Base-by-base conservation (phyloP, 1,284 basidiomycete genomes). In the Termitomyces sp. region DNA sequence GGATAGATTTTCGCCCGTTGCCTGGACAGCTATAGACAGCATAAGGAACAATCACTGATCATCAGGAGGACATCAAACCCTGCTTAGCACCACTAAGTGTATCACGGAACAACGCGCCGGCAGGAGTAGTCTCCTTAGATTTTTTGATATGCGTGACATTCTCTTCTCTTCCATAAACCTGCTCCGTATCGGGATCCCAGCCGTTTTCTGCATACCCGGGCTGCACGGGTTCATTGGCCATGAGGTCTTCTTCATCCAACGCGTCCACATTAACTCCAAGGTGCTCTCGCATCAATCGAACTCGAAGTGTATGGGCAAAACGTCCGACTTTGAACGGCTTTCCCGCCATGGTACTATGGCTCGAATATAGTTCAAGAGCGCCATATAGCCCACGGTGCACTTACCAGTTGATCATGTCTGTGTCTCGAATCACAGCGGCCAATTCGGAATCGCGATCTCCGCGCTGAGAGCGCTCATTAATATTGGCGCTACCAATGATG, bases 401-500 rank as follows among this genome's bases (percentile, higher is more conserved):
- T 55, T 62, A 89, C 90, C 90, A 81, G 58, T 94, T 84, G 55
- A 99, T 89, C 91, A 98, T 90, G 67, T 99, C 97, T 5, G 95
- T 98, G 67, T 99, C 96, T 55, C 94, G 81, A 52, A 99, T 89
- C 45, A 99, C 85, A 40, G 90, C 87, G 4, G 94, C 92, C 19
- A 99, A 73, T 68, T 99, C 96, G 5, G 95, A 98, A 70, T 99
- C 96, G 42, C 97, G 87, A 70, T 99, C 96, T 38, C 96, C 96
- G 21, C 93, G 81, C 69, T 94, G 92, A 31, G 92, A 96, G 33
- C 96, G 85, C 70, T 99, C 96, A 68, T 99, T 99, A 77, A 99
- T 96, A 69, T 99, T 99, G 17, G 96, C 96, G 55, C 94, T 97
- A n/a, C 96, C 96, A 63, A 98, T 98, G 61, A 99, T 93, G n/a